Percentiles rank a stretch among this genome's conserved stretches.
These are phyloP conservation scores for Botrytis galanthina DNA, from an alignment of 2,329 filamentous ascomycete species.

Conservation along the genomic window DNA sequence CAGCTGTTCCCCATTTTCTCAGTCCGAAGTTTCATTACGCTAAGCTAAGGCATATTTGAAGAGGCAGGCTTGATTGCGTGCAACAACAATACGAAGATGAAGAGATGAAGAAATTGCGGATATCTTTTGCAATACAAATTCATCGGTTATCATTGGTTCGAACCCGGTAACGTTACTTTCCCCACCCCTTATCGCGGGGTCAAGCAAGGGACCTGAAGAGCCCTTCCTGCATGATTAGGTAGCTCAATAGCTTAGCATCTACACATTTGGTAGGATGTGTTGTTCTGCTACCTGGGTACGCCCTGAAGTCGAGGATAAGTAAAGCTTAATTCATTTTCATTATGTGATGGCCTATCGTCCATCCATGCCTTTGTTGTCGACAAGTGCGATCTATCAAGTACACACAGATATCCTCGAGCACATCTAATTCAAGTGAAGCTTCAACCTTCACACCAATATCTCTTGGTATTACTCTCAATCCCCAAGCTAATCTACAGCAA, in stretches of 20 bases:
- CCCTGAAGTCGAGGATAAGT: not conserved
- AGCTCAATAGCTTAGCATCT: not conserved
- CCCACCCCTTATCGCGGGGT: constrained; percentile 11
- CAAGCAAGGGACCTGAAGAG: not conserved
- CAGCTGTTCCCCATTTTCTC: constrained; percentile 1
- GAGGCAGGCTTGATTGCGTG: too few relatives aligned
- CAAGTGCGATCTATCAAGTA: not conserved
- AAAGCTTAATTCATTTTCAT: not conserved
- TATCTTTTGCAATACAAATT: constrained; percentile 6
- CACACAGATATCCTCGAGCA: not conserved
- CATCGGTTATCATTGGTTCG: not conserved
- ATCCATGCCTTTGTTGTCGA: not conserved
- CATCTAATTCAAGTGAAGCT: not conserved
- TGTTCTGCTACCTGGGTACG: not conserved
- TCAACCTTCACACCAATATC: not conserved
- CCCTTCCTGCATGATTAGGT: not conserved
- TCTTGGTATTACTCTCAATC: not conserved
- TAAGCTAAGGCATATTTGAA: not conserved
- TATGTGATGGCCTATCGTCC: not conserved
- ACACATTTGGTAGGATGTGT: not conserved
- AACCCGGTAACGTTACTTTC: constrained; percentile 2
- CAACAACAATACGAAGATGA: not conserved
- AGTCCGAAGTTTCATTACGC: not conserved
- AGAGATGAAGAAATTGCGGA: not conserved
- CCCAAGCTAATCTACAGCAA: not conserved